These are phyloP conservation scores for Xerocomellus chrysenteron DNA, from an alignment of 768 basidiomycete species.

Conservation along the genomic window DNA sequence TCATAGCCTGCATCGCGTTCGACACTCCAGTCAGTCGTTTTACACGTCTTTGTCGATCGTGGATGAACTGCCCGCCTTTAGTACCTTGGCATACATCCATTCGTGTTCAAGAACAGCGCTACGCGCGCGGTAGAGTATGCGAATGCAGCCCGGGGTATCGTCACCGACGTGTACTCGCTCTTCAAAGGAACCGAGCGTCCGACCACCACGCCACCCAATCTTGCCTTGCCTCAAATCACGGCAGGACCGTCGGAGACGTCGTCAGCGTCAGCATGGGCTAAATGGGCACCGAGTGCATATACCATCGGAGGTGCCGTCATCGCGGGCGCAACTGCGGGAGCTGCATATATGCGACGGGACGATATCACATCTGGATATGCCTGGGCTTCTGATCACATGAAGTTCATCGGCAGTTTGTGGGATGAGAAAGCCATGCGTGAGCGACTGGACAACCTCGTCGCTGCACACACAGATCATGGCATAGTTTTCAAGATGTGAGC, in stretches of 20 bases:
- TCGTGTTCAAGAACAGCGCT: slow-evolving; percentile 80
- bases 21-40: slow-evolving; percentile 76
- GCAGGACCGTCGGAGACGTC: slow-evolving; percentile 23
- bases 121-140: slow-evolving; percentile 74
- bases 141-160: slow-evolving; percentile 60
- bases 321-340: slow-evolving; percentile 81
- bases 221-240: slow-evolving; percentile 33
- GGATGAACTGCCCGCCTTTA: slow-evolving; percentile 30
- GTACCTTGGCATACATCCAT: slow-evolving; percentile 87
- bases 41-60: background rate
- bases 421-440: slow-evolving; percentile 60
- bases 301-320: slow-evolving; percentile 71
- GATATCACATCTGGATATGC: slow-evolving; percentile 67
- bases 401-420: slow-evolving; percentile 86
- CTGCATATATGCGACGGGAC: slow-evolving; percentile 79
- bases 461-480: slow-evolving; percentile 58
- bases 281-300: slow-evolving; percentile 70
- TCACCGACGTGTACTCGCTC: slow-evolving; percentile 58
- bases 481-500: slow-evolving; percentile 75
- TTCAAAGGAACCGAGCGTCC: slow-evolving; percentile 45
- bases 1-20: slow-evolving; percentile 81
- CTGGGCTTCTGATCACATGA: slow-evolving; percentile 87
- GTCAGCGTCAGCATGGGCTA: slow-evolving; percentile 45
- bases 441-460: slow-evolving; percentile 62
- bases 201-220: slow-evolving; percentile 25